These are phyloP conservation scores for Fusarium sacchari DNA, from an alignment of 2,329 filamentous ascomycete genomes.

Conservation along the genomic window DNA sequence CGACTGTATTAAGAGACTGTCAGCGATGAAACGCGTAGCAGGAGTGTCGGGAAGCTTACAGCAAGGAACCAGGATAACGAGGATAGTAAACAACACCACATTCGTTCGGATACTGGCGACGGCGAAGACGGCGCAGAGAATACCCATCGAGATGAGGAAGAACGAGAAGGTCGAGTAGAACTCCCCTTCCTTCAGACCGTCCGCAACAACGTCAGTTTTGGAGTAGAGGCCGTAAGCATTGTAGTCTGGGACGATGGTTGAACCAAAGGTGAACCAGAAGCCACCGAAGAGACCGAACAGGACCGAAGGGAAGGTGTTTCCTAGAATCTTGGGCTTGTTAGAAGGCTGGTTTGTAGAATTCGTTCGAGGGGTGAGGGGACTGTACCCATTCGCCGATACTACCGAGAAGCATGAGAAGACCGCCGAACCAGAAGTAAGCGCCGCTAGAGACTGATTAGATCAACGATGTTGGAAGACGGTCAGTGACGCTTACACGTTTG, in stretches of 20 bases:
- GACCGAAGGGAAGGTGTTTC: not conserved
- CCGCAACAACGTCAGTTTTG: not conserved
- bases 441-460: not conserved
- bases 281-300: not conserved
- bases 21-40: not conserved
- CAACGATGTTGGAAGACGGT: accelerated
- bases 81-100: not conserved
- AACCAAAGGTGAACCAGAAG: not conserved
- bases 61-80: not conserved
- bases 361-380: not conserved
- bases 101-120: not conserved
- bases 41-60: not conserved
- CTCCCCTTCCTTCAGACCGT: not conserved
- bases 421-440: not conserved
- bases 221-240: not conserved
- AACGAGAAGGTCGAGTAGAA: not conserved
- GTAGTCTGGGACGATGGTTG: not conserved
- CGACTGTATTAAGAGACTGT: not conserved
- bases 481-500: not conserved
- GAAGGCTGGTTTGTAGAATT: accelerated
- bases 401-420: not conserved
- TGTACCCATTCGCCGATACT: not conserved
- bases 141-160: not conserved
- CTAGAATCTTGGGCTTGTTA: not conserved
- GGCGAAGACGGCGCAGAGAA: not conserved